Base-by-base conservation (phyloP, 805 yeast genomes). In the Lipomyces chichibuensis region DNA sequence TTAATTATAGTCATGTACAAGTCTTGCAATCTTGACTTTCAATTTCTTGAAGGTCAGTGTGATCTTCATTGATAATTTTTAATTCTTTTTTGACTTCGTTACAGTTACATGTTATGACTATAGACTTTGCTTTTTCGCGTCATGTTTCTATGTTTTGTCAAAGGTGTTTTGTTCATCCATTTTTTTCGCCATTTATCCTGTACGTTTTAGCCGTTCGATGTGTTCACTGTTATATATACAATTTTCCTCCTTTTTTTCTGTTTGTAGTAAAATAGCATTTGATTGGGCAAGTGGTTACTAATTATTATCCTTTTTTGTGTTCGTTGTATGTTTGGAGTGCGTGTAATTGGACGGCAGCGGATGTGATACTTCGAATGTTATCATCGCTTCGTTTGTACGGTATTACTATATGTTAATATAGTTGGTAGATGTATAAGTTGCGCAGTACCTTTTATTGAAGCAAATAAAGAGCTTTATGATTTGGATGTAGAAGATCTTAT, bases 151-250 rank as follows among this genome's bases (percentile, higher is more conserved):
- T 17, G 49, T 43, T 17, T 43, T 43, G 49, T n/a, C 23, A 43
- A 55, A 56, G 33, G 46, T 35, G 61, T 20, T 25, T 43, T 59
- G 25, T 49, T 43, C n/a, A 43, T 43, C 49, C 49, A 32, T 59
- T 49, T 6, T 49, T 59, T 49, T 32, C 32, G 25, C 49, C 32
- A 13, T 27, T 54, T 29, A 54, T 32, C 20, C 14, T 43, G 49
- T 43, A n/a, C 49, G 49, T 17, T 43, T 43, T 43, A 3, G n/a
- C 11, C 49, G 43, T 43, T 43, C 11, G 23, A 29, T 9, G 14
- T 25, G 14, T 54, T 14, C 23, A 23, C 20, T 54, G 32, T 54
- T 54, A 33, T 17, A 54, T 54, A 29, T 54, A n/a, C 35, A 14
- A 32, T 54, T 43, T 29, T 25, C 14, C 33, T 14, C 20, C 33